A percentile compares a stretch with the other conserved stretches of the same genome.
Conservation (phyloP, 2,329 filamentous ascomycete genomes). For the Periconia sp. region DNA sequence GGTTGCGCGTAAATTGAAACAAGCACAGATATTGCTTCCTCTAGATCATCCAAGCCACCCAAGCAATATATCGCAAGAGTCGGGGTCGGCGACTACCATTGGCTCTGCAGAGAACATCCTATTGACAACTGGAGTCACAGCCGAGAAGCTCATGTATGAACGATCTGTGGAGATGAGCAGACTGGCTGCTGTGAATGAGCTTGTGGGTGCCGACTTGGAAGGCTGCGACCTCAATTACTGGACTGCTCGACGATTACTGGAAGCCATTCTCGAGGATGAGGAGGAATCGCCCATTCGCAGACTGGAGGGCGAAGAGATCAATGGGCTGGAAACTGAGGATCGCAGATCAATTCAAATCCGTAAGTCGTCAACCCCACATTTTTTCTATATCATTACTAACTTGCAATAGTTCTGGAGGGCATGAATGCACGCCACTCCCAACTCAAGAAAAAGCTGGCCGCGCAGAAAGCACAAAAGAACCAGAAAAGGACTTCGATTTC, state of each 20-base stretch:
- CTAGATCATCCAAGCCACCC: constrained; percentile 85
- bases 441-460: constrained; percentile 50
- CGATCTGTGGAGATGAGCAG: constrained; percentile 96
- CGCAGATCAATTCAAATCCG: constrained; percentile 72
- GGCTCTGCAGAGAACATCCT: constrained; percentile 77
- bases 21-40: constrained; percentile 82
- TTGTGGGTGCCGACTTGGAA: constrained; percentile 82
- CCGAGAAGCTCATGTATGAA: constrained; percentile 98
- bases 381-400: constrained; percentile 19
- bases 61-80: constrained; percentile 68
- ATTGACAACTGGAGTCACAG: constrained; percentile 85
- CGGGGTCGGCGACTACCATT: constrained; percentile 58
- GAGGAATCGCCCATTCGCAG: constrained; percentile 56
- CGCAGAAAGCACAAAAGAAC: constrained; percentile 43
- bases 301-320: constrained; percentile 52
- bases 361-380: constrained; percentile 49
- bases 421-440: constrained; percentile 45
- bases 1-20: constrained; percentile 82
- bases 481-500: constrained; percentile 40
- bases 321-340: constrained; percentile 67
- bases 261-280: constrained; percentile 88
- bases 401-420: constrained; percentile 48
- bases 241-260: constrained; percentile 91
- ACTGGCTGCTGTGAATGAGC: constrained; percentile 90
- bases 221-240: constrained; percentile 92